A percentile compares a stretch with the other conserved stretches of the same genome.
phyloP scores from a whole-genome alignment of 257 asterid species.

The Salvia rosmarinus region DNA sequence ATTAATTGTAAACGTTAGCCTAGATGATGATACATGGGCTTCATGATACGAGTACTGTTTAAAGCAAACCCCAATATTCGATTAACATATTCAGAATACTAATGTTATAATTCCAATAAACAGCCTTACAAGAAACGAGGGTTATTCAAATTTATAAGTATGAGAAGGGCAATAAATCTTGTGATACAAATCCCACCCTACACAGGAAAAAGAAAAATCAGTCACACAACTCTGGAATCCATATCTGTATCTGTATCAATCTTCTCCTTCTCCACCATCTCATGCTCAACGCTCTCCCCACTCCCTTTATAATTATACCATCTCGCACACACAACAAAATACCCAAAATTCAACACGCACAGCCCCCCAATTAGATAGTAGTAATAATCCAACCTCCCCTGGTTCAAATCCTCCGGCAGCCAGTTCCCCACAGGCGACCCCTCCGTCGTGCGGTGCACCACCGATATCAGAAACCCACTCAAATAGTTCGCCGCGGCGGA shows the following conservation, averaged over 20 bases:
- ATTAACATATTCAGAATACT: too few relatives aligned
- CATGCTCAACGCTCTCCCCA: conserved; percentile 38
- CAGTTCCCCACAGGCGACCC: conserved; percentile 68
- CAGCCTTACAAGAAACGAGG: too few relatives aligned
- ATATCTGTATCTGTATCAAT: conserved; percentile 2
- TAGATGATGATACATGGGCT: too few relatives aligned
- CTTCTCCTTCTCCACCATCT: conserved; percentile 43
- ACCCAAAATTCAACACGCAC: conserved; percentile 52
- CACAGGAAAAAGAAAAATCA: background rate
- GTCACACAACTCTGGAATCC: background rate
- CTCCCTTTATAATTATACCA: conserved; percentile 88
- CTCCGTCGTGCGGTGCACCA: conserved; percentile 59
- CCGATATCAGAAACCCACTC: conserved; percentile 54
- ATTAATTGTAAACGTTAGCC: too few relatives aligned
- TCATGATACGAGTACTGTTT: too few relatives aligned
- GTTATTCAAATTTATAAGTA: too few relatives aligned
- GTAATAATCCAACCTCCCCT: conserved; percentile 76
- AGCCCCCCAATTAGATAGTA: conserved; percentile 62
- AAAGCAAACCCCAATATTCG: too few relatives aligned
- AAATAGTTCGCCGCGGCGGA: conserved; percentile 68
- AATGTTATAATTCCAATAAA: too few relatives aligned
- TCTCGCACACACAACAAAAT: conserved; percentile 60
- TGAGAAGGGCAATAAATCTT: too few relatives aligned
- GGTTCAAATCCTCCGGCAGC: conserved; percentile 86
- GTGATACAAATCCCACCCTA: background rate